A percentile compares a stretch with the other conserved stretches of the same genome.
Conservation (phyloP, 2,329 filamentous ascomycete species). For the Clarireedia hainanense region DNA sequence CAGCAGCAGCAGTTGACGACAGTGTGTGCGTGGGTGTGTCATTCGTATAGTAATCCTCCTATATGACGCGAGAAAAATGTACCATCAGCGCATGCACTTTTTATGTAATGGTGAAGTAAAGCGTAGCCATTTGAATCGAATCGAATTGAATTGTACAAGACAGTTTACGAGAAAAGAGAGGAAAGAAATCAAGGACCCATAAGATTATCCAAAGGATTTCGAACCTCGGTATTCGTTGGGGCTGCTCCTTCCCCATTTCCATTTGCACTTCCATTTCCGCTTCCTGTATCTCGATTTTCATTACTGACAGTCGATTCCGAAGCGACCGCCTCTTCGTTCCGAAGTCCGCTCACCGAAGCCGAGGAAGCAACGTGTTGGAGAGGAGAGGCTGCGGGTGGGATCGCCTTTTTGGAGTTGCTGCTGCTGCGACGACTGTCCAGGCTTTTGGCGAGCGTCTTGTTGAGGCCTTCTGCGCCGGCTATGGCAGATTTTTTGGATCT, state of each 20-base stretch:
- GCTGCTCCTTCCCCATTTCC: conserved; percentile 11
- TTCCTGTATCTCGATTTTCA: not conserved
- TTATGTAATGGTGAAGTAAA: not conserved
- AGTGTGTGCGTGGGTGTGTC: not conserved
- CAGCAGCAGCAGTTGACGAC: not conserved
- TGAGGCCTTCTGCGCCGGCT: conserved; percentile 61
- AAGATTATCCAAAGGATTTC: conserved; percentile 23
- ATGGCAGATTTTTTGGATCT: conserved; percentile 34
- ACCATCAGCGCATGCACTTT: conserved; percentile 19
- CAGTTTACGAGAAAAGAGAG: not conserved
- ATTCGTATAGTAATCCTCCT: conserved; percentile 12
- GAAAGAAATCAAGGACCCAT: conserved; percentile 20
- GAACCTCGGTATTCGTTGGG: conserved; percentile 21
- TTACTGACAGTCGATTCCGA: not conserved
- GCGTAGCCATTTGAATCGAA: not conserved
- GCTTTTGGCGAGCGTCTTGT: conserved; percentile 75
- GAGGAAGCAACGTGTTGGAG: conserved; percentile 20
- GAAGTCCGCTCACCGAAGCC: conserved; percentile 20
- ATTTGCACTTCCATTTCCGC: not conserved
- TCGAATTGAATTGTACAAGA: not conserved
- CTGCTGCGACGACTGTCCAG: conserved; percentile 88
- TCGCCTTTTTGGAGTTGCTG: conserved; percentile 71
- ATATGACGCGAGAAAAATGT: conserved; percentile 5
- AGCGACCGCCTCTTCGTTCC: not conserved
- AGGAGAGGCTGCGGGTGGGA: conserved; percentile 32